Conservation (phyloP, 2,329 filamentous ascomycete species). For the Fusarium coffeatum region DNA sequence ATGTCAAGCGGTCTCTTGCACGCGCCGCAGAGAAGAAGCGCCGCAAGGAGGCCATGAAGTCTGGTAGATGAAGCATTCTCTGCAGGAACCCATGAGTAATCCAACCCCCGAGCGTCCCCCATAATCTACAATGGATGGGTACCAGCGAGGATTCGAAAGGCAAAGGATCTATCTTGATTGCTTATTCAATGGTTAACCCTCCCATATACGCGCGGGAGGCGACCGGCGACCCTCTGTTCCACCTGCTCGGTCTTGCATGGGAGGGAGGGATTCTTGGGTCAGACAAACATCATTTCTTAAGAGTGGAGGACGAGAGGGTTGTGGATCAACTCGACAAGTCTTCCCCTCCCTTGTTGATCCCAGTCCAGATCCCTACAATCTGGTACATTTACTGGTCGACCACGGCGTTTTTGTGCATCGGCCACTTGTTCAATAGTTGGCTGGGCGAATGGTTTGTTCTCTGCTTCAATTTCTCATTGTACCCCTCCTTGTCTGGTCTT, state of each 20-base stretch:
- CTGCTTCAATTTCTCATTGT: not conserved
- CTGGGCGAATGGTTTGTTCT: slow-evolving; percentile 15
- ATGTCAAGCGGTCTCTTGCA: slow-evolving; percentile 77
- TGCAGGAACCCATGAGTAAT: slow-evolving; percentile 23
- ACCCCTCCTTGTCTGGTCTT: slow-evolving; percentile 16
- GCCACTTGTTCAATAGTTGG: slow-evolving; percentile 32
- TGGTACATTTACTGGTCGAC: slow-evolving; percentile 22
- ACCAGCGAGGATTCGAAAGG: slow-evolving; percentile 16
- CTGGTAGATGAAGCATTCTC: slow-evolving; percentile 52
- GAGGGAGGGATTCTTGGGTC: slow-evolving; percentile 4
- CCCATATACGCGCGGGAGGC: slow-evolving; percentile 17
- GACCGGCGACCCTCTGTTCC: slow-evolving; percentile 25
- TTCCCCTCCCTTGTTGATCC: slow-evolving; percentile 9
- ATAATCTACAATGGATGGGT: not conserved
- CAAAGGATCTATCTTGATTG: slow-evolving; percentile 25
- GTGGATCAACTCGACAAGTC: slow-evolving; percentile 12
- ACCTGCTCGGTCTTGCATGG: slow-evolving; percentile 20
- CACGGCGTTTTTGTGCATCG: slow-evolving; percentile 38
- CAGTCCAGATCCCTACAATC: slow-evolving; percentile 12
- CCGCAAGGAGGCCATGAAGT: slow-evolving; percentile 68
- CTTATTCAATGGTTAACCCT: slow-evolving; percentile 28
- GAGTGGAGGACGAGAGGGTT: slow-evolving; percentile 15
- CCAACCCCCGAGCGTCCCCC: not conserved
- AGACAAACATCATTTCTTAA: slow-evolving; percentile 16
- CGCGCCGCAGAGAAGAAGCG: slow-evolving; percentile 69